Evolutionary conservation across 345 rosid species (phyloP).

Genomic region (Linum usitatissimum): DNA sequence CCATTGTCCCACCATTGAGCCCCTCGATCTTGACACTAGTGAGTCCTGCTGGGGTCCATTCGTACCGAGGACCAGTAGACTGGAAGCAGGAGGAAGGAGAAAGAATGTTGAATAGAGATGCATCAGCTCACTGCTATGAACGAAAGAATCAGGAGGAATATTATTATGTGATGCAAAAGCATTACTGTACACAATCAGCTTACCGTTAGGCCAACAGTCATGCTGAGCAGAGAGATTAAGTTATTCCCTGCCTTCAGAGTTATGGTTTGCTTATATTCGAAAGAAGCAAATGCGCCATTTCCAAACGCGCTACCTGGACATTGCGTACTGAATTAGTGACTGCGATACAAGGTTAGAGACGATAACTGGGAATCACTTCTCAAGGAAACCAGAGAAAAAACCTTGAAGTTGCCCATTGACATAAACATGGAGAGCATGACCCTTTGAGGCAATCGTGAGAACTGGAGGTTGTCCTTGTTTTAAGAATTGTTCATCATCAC

Average conservation of each 20-base stretch:
- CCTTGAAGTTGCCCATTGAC: conserved; percentile 69
- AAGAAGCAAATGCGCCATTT: conserved; percentile 51
- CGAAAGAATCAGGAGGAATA: too few species aligned
- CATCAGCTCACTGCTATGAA: too few species aligned
- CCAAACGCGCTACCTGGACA: conserved; percentile 60
- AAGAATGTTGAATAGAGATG: neutral
- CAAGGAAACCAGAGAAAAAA: conserved; percentile 11
- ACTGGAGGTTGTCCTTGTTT: conserved; percentile 45
- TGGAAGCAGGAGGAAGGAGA: conserved; percentile 24
- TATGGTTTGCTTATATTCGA: conserved; percentile 41
- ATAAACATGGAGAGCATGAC: conserved; percentile 78
- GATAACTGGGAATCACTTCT: neutral
- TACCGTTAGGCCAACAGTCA: conserved; percentile 87
- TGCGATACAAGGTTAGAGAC: neutral
- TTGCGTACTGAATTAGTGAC: neutral
- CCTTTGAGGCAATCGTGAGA: conserved; percentile 75
- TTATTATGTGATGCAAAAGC: neutral
- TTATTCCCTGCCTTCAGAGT: conserved; percentile 71
- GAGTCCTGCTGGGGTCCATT: conserved; percentile 69
- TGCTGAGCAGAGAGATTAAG: conserved; percentile 62
- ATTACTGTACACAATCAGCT: conserved; percentile 14
- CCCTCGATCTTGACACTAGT: conserved; percentile 70
- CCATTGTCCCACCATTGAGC: conserved; percentile 53
- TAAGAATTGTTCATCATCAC: conserved; percentile 43
- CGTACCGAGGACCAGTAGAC: conserved; percentile 84